Base-by-base conservation (phyloP, 2,329 filamentous ascomycete genomes). In the Fusarium kyushuense region DNA sequence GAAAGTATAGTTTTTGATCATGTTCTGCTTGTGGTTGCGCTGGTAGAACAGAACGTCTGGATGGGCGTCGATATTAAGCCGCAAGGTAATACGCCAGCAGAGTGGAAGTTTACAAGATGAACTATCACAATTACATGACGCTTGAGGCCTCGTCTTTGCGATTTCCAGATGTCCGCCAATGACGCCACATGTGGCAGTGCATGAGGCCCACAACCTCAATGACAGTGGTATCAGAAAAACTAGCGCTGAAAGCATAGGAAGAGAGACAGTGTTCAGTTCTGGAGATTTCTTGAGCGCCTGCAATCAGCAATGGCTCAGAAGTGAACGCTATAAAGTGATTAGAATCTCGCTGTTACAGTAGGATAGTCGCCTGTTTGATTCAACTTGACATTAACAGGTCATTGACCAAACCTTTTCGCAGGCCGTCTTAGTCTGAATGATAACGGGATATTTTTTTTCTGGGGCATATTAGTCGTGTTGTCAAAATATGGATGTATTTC, bases 111-210 rank as follows among this genome's bases (percentile, higher is more conserved):
- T 33, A 42, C n/a, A 47, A 33, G 10, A 62, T 40, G 41, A 45
- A 48, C 29, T 32, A 49, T 54, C 27, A 41, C 40, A 53, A 49
- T 55, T 27, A 27, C 12, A 29, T 46, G n/a, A 61, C 60, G 27
- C 10, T 43, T 40, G 19, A 27, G 29, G 40, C n/a, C n/a, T 53
- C 30, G 16, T 27, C 23, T 25, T 30, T 6, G 29, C 25, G 16
- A 30, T 61, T 52, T 38, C 49, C 51, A 19, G 12, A 19, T 19
- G 5, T 9, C 25, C 17, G 17, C 10, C 16, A 23, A 12, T 19
- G 33, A 27, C 47, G 59, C 65, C 65, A 68, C 65, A 29, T 45
- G 65, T 61, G 65, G 65, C 59, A 32, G 16, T 49, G 23, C 35
- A 41, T 5, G 4, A 19, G 32, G 30, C 47, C 41, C 25, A 27